Base-by-base conservation (phyloP, 106 monocot genomes). In the Dendrobium chrysotoxum region DNA sequence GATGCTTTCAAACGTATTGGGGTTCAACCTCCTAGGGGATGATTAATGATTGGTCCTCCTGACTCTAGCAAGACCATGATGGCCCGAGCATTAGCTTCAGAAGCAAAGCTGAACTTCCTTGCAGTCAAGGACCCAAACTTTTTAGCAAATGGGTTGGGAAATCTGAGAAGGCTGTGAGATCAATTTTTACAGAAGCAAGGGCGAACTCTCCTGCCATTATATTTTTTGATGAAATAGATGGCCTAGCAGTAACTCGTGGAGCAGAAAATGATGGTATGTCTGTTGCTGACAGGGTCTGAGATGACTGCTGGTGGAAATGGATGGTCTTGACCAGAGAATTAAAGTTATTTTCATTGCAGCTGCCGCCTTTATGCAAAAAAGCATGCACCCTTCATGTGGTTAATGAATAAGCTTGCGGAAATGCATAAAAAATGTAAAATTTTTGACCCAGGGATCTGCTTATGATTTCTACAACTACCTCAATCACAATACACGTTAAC, bases 191-290 rank as follows among this genome's bases (percentile, higher is more conserved):
- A 64, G 95, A 93, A 79, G 98, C 98, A 28, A 92, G 90, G 83
- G 92, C 84, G 11, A 99, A 99, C 78, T 80, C 92, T 81, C 98
- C 98, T n/a, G 86, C 98, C 46, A 95, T 99, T 76, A 92, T 99
- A 85, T 99, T 99, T 85, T 99, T 99, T 85, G 98, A 99, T 87
- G 98, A 99, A 83, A 95, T 99, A 77, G 98, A 99, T 87, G 95
- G 91, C 18, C 91, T 99, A 73, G 98, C 95, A 40, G 83, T 88
- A 68, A 93, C 93, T 55, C 88, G 98, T 67, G 98, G 98, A 10
- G 85, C 86, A 12, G 94, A 89, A 66, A 81, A 85, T 84, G 98
- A 92, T 90, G 89, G 95, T 20, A 86, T 86, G 35, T 99, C 89
- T 75, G 98, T 99, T 68, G 88, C 79, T 79, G 98, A 93, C 78